phyloP scores from a whole-genome alignment of 2,329 filamentous ascomycete genomes.

The Epichloe uncinata region DNA sequence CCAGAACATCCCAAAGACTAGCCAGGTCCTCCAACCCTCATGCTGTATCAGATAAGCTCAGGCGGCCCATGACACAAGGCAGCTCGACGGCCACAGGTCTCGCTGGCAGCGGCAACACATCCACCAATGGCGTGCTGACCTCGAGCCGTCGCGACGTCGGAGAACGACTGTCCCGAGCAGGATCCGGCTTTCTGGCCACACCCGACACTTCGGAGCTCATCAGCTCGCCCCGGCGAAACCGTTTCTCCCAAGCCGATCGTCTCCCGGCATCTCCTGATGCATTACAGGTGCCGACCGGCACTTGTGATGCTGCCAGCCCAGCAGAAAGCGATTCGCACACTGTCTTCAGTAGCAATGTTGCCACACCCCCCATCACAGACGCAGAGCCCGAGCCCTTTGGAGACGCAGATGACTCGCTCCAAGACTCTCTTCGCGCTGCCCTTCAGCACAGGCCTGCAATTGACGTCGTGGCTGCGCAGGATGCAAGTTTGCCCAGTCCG shows the following conservation, averaged over 20 bases:
- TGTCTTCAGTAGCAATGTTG: conserved; percentile 49
- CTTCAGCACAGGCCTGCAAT: conserved; percentile 40
- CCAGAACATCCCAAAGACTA: conserved; percentile 13
- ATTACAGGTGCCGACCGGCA: conserved; percentile 19
- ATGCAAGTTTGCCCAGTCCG: conserved; percentile 88
- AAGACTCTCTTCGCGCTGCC: conserved; percentile 31
- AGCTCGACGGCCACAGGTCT: conserved; percentile 3
- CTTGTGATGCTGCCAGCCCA: conserved; percentile 37
- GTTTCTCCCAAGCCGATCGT: conserved; percentile 28
- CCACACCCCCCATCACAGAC: conserved; percentile 68
- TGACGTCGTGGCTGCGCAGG: conserved; percentile 62
- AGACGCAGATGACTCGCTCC: conserved; percentile 36
- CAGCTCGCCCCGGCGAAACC: conserved; percentile 18
- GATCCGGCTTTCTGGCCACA: conserved; percentile 33
- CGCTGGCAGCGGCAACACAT: neutral
- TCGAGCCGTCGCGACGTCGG: conserved; percentile 11
- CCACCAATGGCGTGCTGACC: neutral
- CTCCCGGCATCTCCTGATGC: conserved; percentile 32
- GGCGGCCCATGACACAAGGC: conserved; percentile 20
- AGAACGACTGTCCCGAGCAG: conserved; percentile 13
- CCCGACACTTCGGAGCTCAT: conserved; percentile 42
- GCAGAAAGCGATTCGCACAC: conserved; percentile 43
- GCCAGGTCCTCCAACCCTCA: conserved; percentile 17
- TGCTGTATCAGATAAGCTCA: conserved; percentile 21
- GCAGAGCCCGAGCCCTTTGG: conserved; percentile 51